Evolutionary conservation across 1,284 basidiomycete genomes (phyloP).

Genomic region (Microbotryum intermedium): DNA sequence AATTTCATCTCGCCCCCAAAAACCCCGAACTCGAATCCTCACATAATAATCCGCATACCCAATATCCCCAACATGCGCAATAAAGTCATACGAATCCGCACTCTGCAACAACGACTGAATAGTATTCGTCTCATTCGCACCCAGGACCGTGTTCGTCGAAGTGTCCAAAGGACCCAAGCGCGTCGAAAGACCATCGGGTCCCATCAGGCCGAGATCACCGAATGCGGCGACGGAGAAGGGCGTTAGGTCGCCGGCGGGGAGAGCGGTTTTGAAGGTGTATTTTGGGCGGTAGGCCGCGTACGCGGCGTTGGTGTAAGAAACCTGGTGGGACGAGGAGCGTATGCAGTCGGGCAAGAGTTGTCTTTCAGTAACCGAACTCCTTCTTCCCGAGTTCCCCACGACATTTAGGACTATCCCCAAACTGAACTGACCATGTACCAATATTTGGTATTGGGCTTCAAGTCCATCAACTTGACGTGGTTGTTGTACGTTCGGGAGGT

Average conservation of each 20-base stretch:
- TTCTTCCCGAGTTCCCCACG: too few relatives aligned
- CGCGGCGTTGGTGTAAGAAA: conserved; percentile 16
- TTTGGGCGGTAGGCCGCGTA: conserved; percentile 17
- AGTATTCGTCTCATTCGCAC: conserved; percentile 33
- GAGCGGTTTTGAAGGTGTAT: conserved; percentile 27
- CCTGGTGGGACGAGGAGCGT: not conserved
- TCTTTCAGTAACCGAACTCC: too few relatives aligned
- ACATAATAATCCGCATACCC: conserved; percentile 35
- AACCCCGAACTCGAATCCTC: too few relatives aligned
- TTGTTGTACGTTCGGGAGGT: conserved; percentile 28
- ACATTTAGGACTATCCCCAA: not conserved
- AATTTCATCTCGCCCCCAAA: too few relatives aligned
- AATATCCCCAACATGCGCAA: conserved; percentile 33
- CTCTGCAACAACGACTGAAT: conserved; percentile 33
- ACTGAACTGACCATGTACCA: conserved; percentile 16
- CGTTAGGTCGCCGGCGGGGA: conserved; percentile 23
- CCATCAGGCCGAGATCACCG: conserved; percentile 36
- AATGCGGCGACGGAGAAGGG: conserved; percentile 30
- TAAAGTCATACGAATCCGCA: conserved; percentile 32
- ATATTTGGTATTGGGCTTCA: conserved; percentile 24
- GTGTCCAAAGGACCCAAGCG: conserved; percentile 21
- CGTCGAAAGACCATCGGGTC: conserved; percentile 33
- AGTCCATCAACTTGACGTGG: conserved; percentile 19
- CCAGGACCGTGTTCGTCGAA: conserved; percentile 25
- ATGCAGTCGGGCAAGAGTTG: too few relatives aligned